Evolutionary conservation across 352 stramenopile species (phyloP).

Genomic region (Pythium aphanidermatum): DNA sequence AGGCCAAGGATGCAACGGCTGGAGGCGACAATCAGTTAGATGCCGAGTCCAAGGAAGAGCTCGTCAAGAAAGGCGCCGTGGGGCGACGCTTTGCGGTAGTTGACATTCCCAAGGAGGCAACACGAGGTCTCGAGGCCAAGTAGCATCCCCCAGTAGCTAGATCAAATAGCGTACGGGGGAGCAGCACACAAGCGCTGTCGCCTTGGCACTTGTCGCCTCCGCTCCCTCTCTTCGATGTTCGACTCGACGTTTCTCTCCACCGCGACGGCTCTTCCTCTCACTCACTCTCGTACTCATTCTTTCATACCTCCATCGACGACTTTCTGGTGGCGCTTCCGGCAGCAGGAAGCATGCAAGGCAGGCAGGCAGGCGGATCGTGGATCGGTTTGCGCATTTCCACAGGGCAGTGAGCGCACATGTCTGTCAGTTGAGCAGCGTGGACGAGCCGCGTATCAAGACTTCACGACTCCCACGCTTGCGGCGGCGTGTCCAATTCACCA

Average conservation of each 20-base stretch:
- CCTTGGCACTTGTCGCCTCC: not conserved
- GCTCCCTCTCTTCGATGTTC: not conserved
- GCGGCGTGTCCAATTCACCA: too few species aligned
- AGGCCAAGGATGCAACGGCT: constrained; percentile 8
- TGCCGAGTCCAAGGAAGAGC: constrained; percentile 20
- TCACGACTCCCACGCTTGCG: too few species aligned
- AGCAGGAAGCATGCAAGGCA: too few species aligned
- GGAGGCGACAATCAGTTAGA: constrained; percentile 19
- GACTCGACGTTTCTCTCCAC: not conserved
- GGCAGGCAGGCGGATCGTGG: too few species aligned
- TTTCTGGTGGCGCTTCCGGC: too few species aligned
- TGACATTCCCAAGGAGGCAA: constrained; percentile 20
- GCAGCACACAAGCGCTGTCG: too few species aligned
- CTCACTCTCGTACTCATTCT: not conserved
- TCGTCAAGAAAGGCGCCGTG: constrained; percentile 27
- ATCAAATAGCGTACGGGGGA: too few species aligned
- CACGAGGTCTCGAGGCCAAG: constrained; percentile 14
- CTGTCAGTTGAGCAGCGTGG: too few species aligned
- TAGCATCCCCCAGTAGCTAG: not conserved
- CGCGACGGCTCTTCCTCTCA: not conserved
- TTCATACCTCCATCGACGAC: too few species aligned
- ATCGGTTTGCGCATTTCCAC: too few species aligned
- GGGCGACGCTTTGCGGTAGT: constrained; percentile 23
- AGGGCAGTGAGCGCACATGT: too few species aligned
- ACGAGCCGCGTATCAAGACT: too few species aligned